Evolutionary conservation across 2,329 filamentous ascomycete genomes (phyloP), one percentile per base, ranked within the genome.

Genomic region (Fusarium tricinctum): DNA sequence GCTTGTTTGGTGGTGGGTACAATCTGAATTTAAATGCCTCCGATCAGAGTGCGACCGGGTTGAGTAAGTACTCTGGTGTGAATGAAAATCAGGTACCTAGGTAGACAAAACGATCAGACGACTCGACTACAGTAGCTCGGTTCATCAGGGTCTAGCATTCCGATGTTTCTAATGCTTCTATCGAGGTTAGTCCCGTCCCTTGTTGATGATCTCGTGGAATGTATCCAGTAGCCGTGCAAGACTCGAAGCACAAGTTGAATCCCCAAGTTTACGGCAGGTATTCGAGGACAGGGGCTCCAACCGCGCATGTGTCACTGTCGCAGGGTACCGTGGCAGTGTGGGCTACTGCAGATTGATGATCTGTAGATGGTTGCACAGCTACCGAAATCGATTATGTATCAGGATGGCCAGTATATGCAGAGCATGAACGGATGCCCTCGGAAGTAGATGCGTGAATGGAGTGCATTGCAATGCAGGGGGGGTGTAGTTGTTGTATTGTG

Each of bases 291-390:
- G 45, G 63, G 64, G 64, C 47, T 30, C 30, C 35, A 53, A 58
- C 59, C 48, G 68, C 57, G 58, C 68, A 46, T 51, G 54, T 56
- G 52, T 66, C 44, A 64, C 51, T 54, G 52, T 66, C 42, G 67
- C 51, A 55, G 50, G 60, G 64, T 58, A 54, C 38, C 33, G 33
- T 35, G 17, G 33, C 51, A 19, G 28, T 39, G 56, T 60, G 55
- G 52, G n/a, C 28, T 52, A 43, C 43, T 67, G 58, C 68, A 68
- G 48, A 62, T 52, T 71, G 65, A 51, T 69, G 67, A 71, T 68
- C 55, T 66, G 26, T 43, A 56, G 53, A 52, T 68, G 47, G 64
- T 64, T 35, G 26, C 58, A 72, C 67, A 33, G 49, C 52, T 49
- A 42, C 58, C 23, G 32, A 50, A 52, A 51, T 66, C 63, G 56